These are phyloP conservation scores for Saxophila tyrrhenica DNA, from an alignment of 495 filamentous ascomycete genomes.

Conservation along the genomic window DNA sequence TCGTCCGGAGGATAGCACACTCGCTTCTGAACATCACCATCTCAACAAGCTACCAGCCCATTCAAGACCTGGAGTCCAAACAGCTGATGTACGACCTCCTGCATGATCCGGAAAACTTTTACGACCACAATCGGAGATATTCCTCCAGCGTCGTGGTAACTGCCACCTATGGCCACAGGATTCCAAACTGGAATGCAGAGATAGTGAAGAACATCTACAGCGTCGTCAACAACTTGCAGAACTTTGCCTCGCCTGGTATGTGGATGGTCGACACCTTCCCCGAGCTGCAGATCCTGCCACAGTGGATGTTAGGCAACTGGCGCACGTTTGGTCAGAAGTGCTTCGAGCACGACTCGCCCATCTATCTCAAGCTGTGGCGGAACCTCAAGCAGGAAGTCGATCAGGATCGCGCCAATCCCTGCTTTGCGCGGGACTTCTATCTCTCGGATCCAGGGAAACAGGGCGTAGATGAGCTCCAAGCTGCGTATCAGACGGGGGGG, in stretches of 20 bases:
- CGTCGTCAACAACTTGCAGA: conserved; percentile 18
- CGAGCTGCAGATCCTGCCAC: conserved; percentile 14
- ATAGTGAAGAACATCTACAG: conserved; percentile 18
- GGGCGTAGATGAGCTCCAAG: conserved; percentile 22
- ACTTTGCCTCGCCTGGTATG: conserved; percentile 12
- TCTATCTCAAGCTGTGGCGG: conserved; percentile 20
- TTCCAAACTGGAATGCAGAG: conserved; percentile 18
- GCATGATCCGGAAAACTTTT: conserved; percentile 20
- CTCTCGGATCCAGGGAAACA: conserved; percentile 19
- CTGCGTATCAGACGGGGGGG: conserved; percentile 22
- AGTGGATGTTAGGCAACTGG: conserved; percentile 19
- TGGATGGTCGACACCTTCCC: conserved; percentile 21
- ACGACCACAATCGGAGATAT: conserved; percentile 20
- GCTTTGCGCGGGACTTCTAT: conserved; percentile 22
- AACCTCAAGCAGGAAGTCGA: conserved; percentile 17
- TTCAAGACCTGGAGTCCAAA: conserved; percentile 28
- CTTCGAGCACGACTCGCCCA: conserved; percentile 17
- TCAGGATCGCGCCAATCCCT: conserved; percentile 13
- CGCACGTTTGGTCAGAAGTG: conserved; percentile 15
- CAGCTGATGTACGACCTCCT: conserved; percentile 24
- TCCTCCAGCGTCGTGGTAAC: conserved; percentile 24
- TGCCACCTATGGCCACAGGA: conserved; percentile 22
- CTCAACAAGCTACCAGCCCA: conserved; percentile 20
- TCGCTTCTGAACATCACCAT: conserved; percentile 20
- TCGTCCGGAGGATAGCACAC: conserved; percentile 24